Evolutionary conservation across 139 green algal genomes (phyloP), one percentile per base, ranked within the genome.

Genomic region (Asterochloris erici): DNA sequence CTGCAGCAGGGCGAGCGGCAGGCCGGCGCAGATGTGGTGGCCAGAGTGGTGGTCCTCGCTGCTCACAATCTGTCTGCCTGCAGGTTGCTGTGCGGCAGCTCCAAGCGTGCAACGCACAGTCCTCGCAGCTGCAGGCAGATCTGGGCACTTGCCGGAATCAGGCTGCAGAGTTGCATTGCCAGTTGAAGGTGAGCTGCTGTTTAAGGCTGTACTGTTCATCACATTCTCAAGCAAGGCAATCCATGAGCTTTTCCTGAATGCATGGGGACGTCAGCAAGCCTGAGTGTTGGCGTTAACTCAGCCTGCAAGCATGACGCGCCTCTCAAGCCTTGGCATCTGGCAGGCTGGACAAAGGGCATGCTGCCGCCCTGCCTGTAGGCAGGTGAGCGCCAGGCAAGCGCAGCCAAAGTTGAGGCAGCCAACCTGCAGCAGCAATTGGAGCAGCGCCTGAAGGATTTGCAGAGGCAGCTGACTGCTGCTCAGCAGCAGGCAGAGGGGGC

Each of bases 351-450:
- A n/a, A 69, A 14, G 15, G 69, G 24, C 19, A 80, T 19, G 60
- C 76, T 68, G 76, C 76, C 38, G 54, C 9, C 2, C 54, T 69
- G 60, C 76, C 68, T 23, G 76, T 54, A 26, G 76, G 68, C 54
- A 24, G 68, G 10, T 13, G 24, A 70, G 54, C 19, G 60, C 60
- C 68, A 26, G 26, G 68, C 60, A 24, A 68, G 60, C 76, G 76
- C 76, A 38, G 68, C 11, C 15, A 28, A 54, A 13, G 60, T 80
- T 13, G n/a, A 70, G 76, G 47, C 68, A 62, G 60, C 68, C 60
- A 80, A 0, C 76, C 68, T 61, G 76, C 60, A 70, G 76, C 76
- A 80, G 76, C 76, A 80, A 54, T 62, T 80, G 76, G 47, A 80
- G 47, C 76, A 80, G 76, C 76, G 68, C 60, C 76, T 80, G 76